Evolutionary conservation across 2,329 filamentous ascomycete genomes (phyloP), one percentile per base, ranked within the genome.

Genomic region (Epicoccum sorghinum): DNA sequence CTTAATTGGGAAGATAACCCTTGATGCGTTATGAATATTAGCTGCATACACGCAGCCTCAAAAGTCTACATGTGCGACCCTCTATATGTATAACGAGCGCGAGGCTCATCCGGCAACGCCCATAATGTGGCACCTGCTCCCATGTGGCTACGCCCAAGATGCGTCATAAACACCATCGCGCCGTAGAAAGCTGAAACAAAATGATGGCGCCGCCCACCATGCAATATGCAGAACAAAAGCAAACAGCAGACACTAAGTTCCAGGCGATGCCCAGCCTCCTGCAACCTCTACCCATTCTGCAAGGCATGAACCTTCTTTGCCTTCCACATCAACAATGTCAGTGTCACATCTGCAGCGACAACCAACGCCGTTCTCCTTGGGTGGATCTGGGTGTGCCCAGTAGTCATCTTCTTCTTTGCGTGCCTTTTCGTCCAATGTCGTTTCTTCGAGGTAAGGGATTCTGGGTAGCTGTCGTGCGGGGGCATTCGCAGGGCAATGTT

Each of bases 211-310:
- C 55, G 52, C 45, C 50, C 60, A 61, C 47, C 60, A 66, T 62
- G 58, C 60, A 55, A 52, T 43, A 47, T 56, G 57, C 32, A 56
- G 59, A 61, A 56, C 42, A 59, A 57, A 46, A 47, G 30, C 27
- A 45, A 52, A 53, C 38, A 49, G 39, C 18, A 51, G 39, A 36
- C 23, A 47, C 58, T 39, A 57, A 38, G 45, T 58, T 36, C 38
- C 65, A 62, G 83, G 83, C 47, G 82, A 83, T 54, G 90, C 86
- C 91, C 93, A 99, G 55, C 95, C 95, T 65, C 95, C 95, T 42
- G 93, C 93, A 66, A 97, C 92, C 57, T 97, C 91, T 12, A 99
- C 95, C 95, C 95, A 99, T 77, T 99, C 92, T 8, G 91, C 85
- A 52, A 97, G 81, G 78, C 95, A 99, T 64, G 91, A 96, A 58